These are phyloP conservation scores for Neocucurbitaria cava DNA, from an alignment of 2,329 filamentous ascomycete species.

Conservation along the genomic window DNA sequence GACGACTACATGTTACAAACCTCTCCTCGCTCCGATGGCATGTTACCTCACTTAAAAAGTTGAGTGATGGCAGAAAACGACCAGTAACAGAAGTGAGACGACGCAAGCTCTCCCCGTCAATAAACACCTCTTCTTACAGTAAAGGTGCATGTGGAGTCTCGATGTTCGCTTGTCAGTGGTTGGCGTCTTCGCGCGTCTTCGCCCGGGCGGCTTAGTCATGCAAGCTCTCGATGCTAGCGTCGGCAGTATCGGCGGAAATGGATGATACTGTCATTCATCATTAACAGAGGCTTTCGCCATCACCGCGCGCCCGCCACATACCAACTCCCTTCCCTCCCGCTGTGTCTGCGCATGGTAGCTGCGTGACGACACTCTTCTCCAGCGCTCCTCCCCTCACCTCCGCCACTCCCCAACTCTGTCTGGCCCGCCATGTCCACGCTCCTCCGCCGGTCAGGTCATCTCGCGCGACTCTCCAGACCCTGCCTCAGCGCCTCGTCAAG, in stretches of 20 bases:
- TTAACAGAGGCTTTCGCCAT: slow-evolving; percentile 22
- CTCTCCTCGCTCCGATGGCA: too few relatives aligned
- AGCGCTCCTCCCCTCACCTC: slow-evolving; percentile 5
- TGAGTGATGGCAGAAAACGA: too few relatives aligned
- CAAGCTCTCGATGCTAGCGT: neutral
- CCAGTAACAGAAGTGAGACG: too few relatives aligned
- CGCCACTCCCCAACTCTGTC: slow-evolving; percentile 12
- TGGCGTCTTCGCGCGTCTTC: neutral
- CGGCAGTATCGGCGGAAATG: slow-evolving; percentile 16
- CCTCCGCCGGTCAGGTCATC: slow-evolving; percentile 70
- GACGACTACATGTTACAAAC: neutral
- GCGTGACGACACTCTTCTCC: slow-evolving; percentile 3
- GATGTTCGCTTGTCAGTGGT: neutral
- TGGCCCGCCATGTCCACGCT: slow-evolving; percentile 68
- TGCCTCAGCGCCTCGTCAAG: slow-evolving; percentile 61
- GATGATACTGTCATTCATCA: slow-evolving; percentile 20
- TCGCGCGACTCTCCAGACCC: slow-evolving; percentile 68
- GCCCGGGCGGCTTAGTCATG: slow-evolving; percentile 12
- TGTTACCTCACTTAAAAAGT: too few relatives aligned
- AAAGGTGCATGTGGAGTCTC: neutral
- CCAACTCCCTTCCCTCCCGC: slow-evolving; percentile 2
- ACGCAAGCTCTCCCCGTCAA: too few relatives aligned
- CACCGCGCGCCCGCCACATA: slow-evolving; percentile 19
- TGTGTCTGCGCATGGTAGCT: slow-evolving; percentile 25
- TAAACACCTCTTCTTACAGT: too few relatives aligned